phyloP scores from a whole-genome alignment of 2,329 filamentous ascomycete species.

The Neospermospora avenae region DNA sequence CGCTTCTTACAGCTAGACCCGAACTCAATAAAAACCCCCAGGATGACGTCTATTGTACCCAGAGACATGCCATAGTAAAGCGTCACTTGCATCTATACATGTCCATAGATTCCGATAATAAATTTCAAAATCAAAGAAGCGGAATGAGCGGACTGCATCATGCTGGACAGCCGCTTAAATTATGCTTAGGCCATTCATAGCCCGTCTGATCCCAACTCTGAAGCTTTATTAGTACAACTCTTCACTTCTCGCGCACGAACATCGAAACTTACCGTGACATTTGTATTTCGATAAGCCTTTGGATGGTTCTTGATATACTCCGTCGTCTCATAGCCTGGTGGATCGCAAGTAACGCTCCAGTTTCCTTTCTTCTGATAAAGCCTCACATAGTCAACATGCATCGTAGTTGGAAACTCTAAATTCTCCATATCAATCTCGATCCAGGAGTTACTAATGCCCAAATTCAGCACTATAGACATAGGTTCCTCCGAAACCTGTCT shows the following conservation, averaged over 20 bases:
- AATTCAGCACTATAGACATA: slow-evolving; percentile 51
- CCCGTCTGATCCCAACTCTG: slow-evolving; percentile 32
- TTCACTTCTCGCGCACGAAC: neutral
- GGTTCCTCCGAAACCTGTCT: slow-evolving; percentile 50
- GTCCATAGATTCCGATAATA: neutral
- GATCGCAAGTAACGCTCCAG: slow-evolving; percentile 51
- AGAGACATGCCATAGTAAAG: neutral
- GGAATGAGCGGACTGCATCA: neutral
- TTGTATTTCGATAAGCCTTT: slow-evolving; percentile 57
- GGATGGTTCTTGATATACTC: slow-evolving; percentile 61
- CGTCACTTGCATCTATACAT: neutral
- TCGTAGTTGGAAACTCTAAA: slow-evolving; percentile 47
- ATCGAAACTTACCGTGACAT: slow-evolving; percentile 44
- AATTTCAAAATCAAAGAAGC: no score
- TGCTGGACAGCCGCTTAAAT: slow-evolving; percentile 26
- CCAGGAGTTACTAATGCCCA: slow-evolving; percentile 50
- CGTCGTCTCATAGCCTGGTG: slow-evolving; percentile 60
- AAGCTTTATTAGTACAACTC: neutral
- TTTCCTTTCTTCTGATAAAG: slow-evolving; percentile 50
- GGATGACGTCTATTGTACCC: neutral
- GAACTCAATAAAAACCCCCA: neutral
- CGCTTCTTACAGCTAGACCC: no score
- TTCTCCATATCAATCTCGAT: slow-evolving; percentile 43
- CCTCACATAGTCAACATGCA: slow-evolving; percentile 53
- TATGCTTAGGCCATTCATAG: slow-evolving; percentile 33